Percentiles rank a stretch among this genome's conserved stretches.
These are phyloP conservation scores for Symbiodinium natans DNA, from an alignment of 73 alveolate genomes.

Conservation along the genomic window DNA sequence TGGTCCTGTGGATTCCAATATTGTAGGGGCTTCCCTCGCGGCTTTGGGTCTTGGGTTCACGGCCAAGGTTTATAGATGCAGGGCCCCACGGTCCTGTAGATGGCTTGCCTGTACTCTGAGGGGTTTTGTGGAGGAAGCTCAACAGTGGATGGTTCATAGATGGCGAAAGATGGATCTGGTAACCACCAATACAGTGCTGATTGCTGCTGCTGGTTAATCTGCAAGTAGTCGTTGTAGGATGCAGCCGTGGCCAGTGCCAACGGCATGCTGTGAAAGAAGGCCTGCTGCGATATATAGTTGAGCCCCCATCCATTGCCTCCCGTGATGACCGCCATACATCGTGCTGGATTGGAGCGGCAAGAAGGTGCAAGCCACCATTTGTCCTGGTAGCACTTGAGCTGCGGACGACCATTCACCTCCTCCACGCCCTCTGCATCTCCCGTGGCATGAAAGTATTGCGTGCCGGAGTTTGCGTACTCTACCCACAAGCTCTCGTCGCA, in stretches of 20 bases:
- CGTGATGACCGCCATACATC: slow-evolving; percentile 1
- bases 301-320: slow-evolving; percentile 4
- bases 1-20: not conserved
- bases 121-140: not conserved
- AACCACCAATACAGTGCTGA: not conserved
- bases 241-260: not conserved
- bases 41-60: no score
- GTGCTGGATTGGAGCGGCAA: not conserved
- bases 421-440: slow-evolving; percentile 57
- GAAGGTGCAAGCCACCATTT: slow-evolving; percentile 61
- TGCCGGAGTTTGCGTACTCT: no score
- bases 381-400: not conserved
- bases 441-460: slow-evolving; percentile 16
- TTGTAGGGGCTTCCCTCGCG: no score
- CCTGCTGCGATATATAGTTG: slow-evolving; percentile 7
- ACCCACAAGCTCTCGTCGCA: no score
- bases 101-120: not conserved
- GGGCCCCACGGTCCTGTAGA: not conserved
- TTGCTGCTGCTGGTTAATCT: not conserved
- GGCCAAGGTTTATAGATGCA: no score
- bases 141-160: not conserved
- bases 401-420: not conserved
- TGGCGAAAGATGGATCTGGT: slow-evolving; percentile 23
- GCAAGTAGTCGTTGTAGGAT: not conserved
- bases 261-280: slow-evolving; percentile 57